Base-by-base conservation (phyloP, 2,329 filamentous ascomycete species). In the Chaetomium sp. region DNA sequence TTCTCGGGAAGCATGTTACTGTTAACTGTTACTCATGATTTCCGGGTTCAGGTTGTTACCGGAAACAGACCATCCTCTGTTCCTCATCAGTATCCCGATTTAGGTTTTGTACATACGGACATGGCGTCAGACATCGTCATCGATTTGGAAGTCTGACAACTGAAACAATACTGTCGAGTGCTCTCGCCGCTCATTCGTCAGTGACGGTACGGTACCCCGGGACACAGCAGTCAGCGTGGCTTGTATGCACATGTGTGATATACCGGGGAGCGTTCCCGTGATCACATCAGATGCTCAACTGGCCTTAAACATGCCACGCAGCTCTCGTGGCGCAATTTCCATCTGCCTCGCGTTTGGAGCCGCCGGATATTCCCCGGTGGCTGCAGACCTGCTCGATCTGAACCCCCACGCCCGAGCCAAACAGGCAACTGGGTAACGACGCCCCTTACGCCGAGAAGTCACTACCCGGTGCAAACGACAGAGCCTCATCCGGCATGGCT, bases 251-350 rank as follows among this genome's bases (percentile, higher is more conserved):
- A 42, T 42, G 38, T 42, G 38, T 42, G 38, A 42, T 42, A 42
- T 42, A 16, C 38, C 16, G 38, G 33, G 42, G 8, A 21, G 16
- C 23, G 54, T 35, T 51, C 63, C 27, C 63, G 45, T 65, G 63
- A 62, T 62, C 54, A 60, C 13, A 29, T 23, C 19, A 21, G 23
- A 27, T 25, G 23, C 47, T 29, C 58, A 62, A 65, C 47, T 62
- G 61, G 60, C 55, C 61, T 42, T 42, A 42, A 62, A 57, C 61
- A 62, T 66, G 64, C 64, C 66, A 68, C 66, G 66, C 66, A 64
- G 51, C 8, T 55, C 60, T 61, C 16, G 63, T 59, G 12, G 49
- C 63, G 57, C 57, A 56, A 54, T 45, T 23, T 45, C 55, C 54
- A 63, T 31, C 47, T 10, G 23, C 54, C 35, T 50, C 21, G 49